Evolutionary conservation across 2,329 filamentous ascomycete genomes (phyloP).

Genomic region (Xylaria sp.): DNA sequence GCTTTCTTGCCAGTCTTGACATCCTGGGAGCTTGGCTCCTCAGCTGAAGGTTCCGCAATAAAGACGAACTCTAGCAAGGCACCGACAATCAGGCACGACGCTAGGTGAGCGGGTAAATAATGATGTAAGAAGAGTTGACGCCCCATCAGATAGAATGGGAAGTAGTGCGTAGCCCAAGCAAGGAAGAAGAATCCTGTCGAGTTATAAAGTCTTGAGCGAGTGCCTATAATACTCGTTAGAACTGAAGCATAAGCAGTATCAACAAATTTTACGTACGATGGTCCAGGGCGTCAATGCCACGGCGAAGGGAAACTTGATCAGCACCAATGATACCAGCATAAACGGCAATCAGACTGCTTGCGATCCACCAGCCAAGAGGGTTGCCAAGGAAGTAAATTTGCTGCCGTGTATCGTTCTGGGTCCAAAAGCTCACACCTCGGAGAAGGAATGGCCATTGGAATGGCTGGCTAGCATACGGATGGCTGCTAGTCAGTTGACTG

Average conservation of each 20-base stretch:
- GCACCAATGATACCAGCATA: constrained; percentile 92
- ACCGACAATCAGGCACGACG: constrained; percentile 88
- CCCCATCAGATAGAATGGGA: constrained; percentile 98
- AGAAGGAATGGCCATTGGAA: constrained; percentile 99
- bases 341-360: constrained; percentile 90
- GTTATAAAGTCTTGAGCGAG: constrained; percentile 95
- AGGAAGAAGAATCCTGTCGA: constrained; percentile 99
- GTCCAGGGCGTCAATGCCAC: constrained; percentile 92
- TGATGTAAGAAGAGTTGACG: constrained; percentile 98
- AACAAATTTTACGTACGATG: constrained; percentile 76
- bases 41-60: constrained; percentile 80
- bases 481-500: constrained; percentile 95
- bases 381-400: constrained; percentile 99
- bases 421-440: constrained; percentile 99
- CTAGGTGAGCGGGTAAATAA: constrained; percentile 94
- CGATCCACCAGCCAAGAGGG: constrained; percentile 96
- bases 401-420: constrained; percentile 90
- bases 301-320: constrained; percentile 91
- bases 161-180: constrained; percentile 96
- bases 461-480: constrained; percentile 93
- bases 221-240: constrained; percentile 64
- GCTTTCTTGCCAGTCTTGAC: constrained; percentile 60
- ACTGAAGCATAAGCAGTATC: not conserved
- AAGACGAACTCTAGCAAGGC: constrained; percentile 96
- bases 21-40: constrained; percentile 61